phyloP scores from a whole-genome alignment of 2,329 filamentous ascomycete genomes.

The Lachnellula cervina region DNA sequence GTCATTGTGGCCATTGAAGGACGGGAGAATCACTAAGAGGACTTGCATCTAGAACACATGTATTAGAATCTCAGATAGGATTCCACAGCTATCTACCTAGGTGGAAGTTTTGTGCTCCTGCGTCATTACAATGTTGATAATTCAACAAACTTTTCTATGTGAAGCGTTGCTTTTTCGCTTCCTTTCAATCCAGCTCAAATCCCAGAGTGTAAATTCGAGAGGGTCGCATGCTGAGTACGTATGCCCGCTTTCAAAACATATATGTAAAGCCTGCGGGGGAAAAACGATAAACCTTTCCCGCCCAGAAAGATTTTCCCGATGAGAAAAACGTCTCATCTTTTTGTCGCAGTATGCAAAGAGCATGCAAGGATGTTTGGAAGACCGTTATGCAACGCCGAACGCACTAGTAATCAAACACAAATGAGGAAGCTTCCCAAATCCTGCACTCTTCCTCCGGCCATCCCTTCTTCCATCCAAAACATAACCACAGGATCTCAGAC shows the following conservation, averaged over 20 bases:
- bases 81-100: not conserved
- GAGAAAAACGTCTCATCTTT: not conserved
- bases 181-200: conserved; percentile 64
- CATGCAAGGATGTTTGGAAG: not conserved
- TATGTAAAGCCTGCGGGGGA: not conserved
- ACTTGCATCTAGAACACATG: too few relatives aligned
- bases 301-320: not conserved
- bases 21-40: too few relatives aligned
- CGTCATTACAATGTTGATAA: conserved; percentile 19
- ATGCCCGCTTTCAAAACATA: not conserved
- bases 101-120: not conserved
- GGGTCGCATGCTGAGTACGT: not conserved
- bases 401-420: conserved; percentile 18
- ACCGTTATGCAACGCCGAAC: conserved; percentile 20
- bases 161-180: conserved; percentile 65
- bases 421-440: conserved; percentile 5
- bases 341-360: not conserved
- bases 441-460: conserved; percentile 5
- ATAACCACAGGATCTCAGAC: not conserved
- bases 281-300: not conserved
- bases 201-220: not conserved
- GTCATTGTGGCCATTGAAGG: too few relatives aligned
- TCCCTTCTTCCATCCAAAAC: conserved; percentile 4
- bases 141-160: not conserved
- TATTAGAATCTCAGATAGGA: not conserved